Conservation (phyloP, 2,329 filamentous ascomycete species). For the Trichophyton rubrum region DNA sequence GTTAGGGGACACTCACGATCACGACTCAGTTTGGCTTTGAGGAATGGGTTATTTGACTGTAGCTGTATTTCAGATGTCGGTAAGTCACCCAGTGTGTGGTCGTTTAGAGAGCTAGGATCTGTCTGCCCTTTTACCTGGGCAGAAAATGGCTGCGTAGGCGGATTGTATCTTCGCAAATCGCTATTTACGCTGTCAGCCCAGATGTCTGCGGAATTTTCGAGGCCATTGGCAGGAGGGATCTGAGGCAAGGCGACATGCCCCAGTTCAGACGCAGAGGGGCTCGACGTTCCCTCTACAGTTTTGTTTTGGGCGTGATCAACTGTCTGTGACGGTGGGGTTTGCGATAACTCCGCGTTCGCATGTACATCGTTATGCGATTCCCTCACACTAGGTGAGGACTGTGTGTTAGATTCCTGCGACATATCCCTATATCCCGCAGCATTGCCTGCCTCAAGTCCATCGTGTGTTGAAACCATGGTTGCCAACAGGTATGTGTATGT, state of each 20-base stretch:
- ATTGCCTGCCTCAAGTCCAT: background rate
- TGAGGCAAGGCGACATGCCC: background rate
- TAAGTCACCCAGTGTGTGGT: background rate
- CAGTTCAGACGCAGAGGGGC: background rate
- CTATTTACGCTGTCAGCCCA: background rate
- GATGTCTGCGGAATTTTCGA: background rate
- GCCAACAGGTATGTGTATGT: background rate
- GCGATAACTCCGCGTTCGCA: background rate
- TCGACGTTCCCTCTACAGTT: background rate
- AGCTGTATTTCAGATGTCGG: constrained; percentile 12
- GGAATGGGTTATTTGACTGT: constrained; percentile 31
- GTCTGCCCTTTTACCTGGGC: background rate
- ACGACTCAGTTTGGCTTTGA: constrained; percentile 19
- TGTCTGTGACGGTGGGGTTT: background rate
- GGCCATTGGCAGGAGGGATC: background rate
- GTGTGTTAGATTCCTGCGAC: background rate
- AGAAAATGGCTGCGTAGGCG: background rate
- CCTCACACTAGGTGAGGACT: background rate
- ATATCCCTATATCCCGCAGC: background rate
- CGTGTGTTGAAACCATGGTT: background rate
- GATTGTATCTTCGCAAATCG: background rate
- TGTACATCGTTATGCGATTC: background rate
- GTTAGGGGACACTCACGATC: background rate
- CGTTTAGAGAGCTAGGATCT: background rate
- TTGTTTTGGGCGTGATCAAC: background rate